These are phyloP conservation scores for Carex arenaria DNA, from an alignment of 202 grass and related monocot genomes.

Conservation along the genomic window DNA sequence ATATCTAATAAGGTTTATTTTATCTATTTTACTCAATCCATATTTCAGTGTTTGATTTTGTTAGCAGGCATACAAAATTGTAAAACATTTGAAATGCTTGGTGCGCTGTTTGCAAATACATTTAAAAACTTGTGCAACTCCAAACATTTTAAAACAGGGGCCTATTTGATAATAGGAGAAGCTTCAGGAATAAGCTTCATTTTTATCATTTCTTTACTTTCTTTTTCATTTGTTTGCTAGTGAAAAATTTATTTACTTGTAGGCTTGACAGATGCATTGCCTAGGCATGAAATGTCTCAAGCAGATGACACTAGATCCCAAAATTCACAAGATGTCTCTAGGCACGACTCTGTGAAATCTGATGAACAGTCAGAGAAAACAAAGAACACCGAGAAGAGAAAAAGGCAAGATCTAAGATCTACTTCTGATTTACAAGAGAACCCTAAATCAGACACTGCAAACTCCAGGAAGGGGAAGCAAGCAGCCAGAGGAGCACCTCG, in stretches of 20 bases:
- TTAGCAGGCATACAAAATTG: not conserved
- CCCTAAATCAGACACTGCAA: constrained; percentile 71
- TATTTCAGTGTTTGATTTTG: not conserved
- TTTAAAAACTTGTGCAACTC: not conserved
- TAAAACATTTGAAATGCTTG: not conserved
- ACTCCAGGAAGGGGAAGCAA: constrained; percentile 69
- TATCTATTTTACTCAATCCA: not conserved
- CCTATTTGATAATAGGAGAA: not conserved
- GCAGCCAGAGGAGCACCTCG: constrained; percentile 42
- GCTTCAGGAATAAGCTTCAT: not conserved
- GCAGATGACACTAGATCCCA: constrained; percentile 88
- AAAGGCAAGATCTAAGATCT: constrained; percentile 72
- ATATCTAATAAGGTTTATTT: not conserved
- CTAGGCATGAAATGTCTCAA: constrained; percentile 41
- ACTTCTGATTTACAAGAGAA: constrained; percentile 63
- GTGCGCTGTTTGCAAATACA: not conserved
- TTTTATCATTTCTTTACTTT: not conserved
- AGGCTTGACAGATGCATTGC: constrained; percentile 44
- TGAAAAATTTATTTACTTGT: constrained; percentile 25
- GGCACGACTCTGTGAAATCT: constrained; percentile 59
- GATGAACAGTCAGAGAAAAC: constrained; percentile 86
- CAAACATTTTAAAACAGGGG: not conserved
- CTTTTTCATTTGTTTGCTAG: not conserved
- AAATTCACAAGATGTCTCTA: constrained; percentile 70
- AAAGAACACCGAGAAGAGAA: constrained; percentile 67